Conservation (phyloP, 1,284 basidiomycete genomes). For the Puccinia novopanici region DNA sequence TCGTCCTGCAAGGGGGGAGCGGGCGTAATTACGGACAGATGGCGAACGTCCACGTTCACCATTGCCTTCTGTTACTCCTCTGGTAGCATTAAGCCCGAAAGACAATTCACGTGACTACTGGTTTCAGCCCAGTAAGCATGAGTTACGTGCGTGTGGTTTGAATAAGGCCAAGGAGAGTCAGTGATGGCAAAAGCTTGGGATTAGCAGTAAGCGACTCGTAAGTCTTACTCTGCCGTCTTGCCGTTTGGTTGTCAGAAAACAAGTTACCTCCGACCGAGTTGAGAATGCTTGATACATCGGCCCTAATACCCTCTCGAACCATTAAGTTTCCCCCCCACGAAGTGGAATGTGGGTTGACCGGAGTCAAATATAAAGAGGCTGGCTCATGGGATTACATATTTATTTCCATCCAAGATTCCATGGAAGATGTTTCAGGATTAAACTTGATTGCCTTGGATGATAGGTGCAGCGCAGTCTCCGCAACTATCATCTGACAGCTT, state of each 20-base stretch:
- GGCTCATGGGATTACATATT: slow-evolving; percentile 1
- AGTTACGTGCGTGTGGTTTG: background rate
- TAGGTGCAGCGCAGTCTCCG: background rate
- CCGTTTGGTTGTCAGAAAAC: background rate
- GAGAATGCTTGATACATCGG: background rate
- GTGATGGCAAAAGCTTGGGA: background rate
- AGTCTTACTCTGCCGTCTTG: background rate
- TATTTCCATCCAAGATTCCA: too few species aligned
- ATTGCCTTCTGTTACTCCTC: background rate
- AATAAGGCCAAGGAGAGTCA: background rate
- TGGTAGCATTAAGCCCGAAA: background rate
- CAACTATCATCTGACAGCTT: too few species aligned
- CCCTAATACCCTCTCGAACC: background rate
- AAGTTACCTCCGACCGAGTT: background rate
- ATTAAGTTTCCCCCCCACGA: background rate
- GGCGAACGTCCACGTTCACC: background rate
- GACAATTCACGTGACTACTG: background rate
- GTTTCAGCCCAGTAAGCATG: slow-evolving; percentile 13
- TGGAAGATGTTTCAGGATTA: background rate
- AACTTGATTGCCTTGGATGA: background rate
- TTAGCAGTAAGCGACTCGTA: background rate
- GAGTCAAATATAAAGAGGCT: background rate
- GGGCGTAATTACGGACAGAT: background rate
- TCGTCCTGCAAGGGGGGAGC: background rate
- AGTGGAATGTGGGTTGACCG: background rate